Evolutionary conservation across 1,139 yeast genomes (phyloP).

Genomic region (Candida mesenterica): DNA sequence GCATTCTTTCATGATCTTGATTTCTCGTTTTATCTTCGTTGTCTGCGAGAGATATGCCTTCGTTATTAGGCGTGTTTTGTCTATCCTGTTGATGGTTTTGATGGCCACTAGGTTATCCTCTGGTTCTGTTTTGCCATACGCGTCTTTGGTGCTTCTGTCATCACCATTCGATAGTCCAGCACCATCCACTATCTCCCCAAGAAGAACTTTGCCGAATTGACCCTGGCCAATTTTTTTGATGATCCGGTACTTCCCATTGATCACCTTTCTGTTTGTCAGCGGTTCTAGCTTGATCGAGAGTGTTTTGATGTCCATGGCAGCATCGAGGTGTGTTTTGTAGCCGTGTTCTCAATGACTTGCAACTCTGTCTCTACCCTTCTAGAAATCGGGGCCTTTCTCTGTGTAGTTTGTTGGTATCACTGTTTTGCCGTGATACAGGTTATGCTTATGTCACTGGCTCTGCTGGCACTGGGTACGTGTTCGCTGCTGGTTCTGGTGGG

Average conservation of each 20-base stretch:
- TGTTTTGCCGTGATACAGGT: too few relatives aligned
- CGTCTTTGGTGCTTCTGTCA: conserved; percentile 1
- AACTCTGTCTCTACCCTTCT: too few relatives aligned
- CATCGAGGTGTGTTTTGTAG: too few relatives aligned
- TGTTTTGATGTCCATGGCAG: conserved; percentile 15
- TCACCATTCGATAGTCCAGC: too few relatives aligned
- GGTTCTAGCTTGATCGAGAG: conserved; percentile 34
- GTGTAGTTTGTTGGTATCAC: neutral
- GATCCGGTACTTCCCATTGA: conserved; percentile 35
- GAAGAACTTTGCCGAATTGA: conserved; percentile 42
- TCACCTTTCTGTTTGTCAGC: conserved; percentile 30
- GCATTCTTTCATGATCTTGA: conserved; percentile 51
- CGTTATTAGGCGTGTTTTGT: conserved; percentile 39
- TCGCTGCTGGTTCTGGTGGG: too few relatives aligned
- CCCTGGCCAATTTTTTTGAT: conserved; percentile 45
- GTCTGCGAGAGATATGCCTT: conserved; percentile 41
- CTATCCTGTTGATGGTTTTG: conserved; percentile 46
- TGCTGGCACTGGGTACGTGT: too few relatives aligned
- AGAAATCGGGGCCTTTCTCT: neutral
- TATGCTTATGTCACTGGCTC: too few relatives aligned
- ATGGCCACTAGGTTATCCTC: conserved; percentile 34
- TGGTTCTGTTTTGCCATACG: conserved; percentile 1
- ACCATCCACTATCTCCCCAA: conserved; percentile 29
- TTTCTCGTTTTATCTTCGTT: conserved; percentile 47
- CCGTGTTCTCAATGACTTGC: too few relatives aligned